Base-by-base conservation (phyloP, 495 filamentous ascomycete genomes). In the Aspergillus heteromorphus region DNA sequence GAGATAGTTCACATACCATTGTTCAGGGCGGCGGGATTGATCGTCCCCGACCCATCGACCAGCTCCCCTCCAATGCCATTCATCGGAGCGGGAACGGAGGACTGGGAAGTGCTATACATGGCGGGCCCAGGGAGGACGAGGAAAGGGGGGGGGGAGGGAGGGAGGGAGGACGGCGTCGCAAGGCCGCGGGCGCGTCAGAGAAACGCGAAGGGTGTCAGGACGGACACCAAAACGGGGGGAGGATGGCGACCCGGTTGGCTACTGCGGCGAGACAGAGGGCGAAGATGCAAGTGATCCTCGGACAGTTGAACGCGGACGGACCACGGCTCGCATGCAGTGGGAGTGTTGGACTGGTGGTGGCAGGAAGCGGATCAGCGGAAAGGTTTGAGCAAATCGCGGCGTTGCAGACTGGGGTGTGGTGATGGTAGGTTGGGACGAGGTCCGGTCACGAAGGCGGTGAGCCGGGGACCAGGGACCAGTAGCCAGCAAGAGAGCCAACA, bases 21-120 rank as follows among this genome's bases (percentile, higher is more conserved):
- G 41, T 82, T 85, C 72, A 88, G 69, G 13, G 84, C 86, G 23
- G 86, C 86, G 54, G 88, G 88, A 69, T 92, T 87, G 72, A 92
- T 92, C 50, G 88, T 91, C 31, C 85, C 86, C 53, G 84, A 84
- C 55, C 82, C 81, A 78, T 90, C 87, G 60, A 85, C 79, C 57
- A 84, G 79, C 64, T 79, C 82, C 54, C 75, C 78, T 66, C 75
- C 81, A 57, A 84, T 70, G 51, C 82, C 81, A 71, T 84, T 85
- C 72, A 81, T 78, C 62, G 79, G 75, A 23, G 77, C 67, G 50
- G 75, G 69, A 56, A 67, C 57, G 59, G 72, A 61, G 61, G 74
- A 73, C 54, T 75, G 70, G 62, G 78, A 71, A 36, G 79, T 73
- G 70, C 77, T 75, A 74, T 86, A 84, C 83, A 84, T 84, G 63